phyloP scores from a whole-genome alignment of 2,329 filamentous ascomycete genomes.

The Periconia sp. region DNA sequence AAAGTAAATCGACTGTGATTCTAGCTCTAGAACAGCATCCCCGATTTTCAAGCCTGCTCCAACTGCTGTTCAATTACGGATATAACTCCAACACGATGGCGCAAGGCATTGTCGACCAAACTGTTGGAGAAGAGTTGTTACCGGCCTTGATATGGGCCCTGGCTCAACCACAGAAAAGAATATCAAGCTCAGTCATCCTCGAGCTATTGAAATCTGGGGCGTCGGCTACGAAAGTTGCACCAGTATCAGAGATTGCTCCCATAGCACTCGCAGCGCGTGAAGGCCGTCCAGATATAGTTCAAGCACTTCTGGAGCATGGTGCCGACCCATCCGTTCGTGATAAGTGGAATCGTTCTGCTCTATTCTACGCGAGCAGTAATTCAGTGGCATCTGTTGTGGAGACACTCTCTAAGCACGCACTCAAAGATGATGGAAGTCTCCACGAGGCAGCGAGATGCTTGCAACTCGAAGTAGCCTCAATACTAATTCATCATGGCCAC shows the following conservation, averaged over 20 bases:
- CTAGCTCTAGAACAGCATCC: conserved; percentile 34
- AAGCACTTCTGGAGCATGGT: conserved; percentile 62
- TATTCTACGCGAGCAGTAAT: conserved; percentile 63
- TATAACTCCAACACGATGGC: conserved; percentile 50
- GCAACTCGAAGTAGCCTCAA: conserved; percentile 61
- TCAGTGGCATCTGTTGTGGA: conserved; percentile 33
- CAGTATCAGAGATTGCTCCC: conserved; percentile 60
- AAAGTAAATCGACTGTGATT: conserved; percentile 27
- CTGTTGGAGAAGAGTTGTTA: conserved; percentile 61
- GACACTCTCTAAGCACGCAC: conserved; percentile 62
- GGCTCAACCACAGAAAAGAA: conserved; percentile 66
- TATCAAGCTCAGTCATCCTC: conserved; percentile 65
- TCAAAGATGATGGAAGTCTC: conserved; percentile 69
- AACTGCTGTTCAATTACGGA: conserved; percentile 29
- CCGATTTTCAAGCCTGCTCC: conserved; percentile 24
- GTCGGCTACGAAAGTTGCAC: conserved; percentile 64
- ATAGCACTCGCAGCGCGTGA: conserved; percentile 65
- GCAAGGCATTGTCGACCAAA: conserved; percentile 52
- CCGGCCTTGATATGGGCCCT: conserved; percentile 67
- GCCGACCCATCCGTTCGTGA: conserved; percentile 67
- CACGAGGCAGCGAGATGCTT: conserved; percentile 69
- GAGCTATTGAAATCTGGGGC: conserved; percentile 62
- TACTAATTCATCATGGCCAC: conserved; percentile 65
- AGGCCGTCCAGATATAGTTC: conserved; percentile 63
- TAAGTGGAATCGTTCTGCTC: conserved; percentile 62